Base-by-base conservation (phyloP, 2,329 filamentous ascomycete species). In the Aspergillus ochraceus region DNA sequence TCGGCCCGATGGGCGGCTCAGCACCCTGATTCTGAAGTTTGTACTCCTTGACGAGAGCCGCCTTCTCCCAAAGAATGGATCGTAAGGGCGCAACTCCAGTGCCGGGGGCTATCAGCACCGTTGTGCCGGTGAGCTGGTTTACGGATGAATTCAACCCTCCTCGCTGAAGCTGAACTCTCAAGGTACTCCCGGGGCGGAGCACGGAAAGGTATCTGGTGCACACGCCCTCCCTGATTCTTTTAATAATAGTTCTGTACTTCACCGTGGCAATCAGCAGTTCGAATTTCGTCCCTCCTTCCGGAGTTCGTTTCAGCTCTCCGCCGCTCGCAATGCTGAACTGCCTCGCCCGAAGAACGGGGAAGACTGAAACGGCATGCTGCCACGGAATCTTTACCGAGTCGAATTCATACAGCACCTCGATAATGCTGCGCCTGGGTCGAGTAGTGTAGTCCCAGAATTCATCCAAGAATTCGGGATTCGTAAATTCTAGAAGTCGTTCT, bases 381-480 rank as follows among this genome's bases (percentile, higher is more conserved):
- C 88, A 90, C 0, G 95, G 93, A 2, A 99, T 86, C 62, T 88
- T 88, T 57, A 98, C 89, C 0, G 86, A 89, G 47, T 90, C 85
- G 68, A 99, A 99, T 68, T 99, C 95, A 58, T 94, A 88, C 29
- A 99, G 83, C 3, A 97, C 89, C 76, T 99, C 95, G 6, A 99
- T 80, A 59, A 98, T 97, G 60, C 90, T 96, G 36, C 95, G 88
- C 36, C 92, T 88, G 0, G 94, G 91, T 9, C 95, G 88, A 0
- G 93, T 93, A 1, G 95, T 95, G 72, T 99, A 99, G 77, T 99
- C 94, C 78, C 91, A 98, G 58, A 97, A 88, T 68, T 99, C 95
- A 67, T 98, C 92, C 6, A 94, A 86, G 68, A 89, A 91, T 50
- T 90, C 84, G 0, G 91, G 87, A 68, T 90, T 85, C 1, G 88